phyloP scores from a whole-genome alignment of 2,329 filamentous ascomycete genomes.

The Xylariaceae sp. region DNA sequence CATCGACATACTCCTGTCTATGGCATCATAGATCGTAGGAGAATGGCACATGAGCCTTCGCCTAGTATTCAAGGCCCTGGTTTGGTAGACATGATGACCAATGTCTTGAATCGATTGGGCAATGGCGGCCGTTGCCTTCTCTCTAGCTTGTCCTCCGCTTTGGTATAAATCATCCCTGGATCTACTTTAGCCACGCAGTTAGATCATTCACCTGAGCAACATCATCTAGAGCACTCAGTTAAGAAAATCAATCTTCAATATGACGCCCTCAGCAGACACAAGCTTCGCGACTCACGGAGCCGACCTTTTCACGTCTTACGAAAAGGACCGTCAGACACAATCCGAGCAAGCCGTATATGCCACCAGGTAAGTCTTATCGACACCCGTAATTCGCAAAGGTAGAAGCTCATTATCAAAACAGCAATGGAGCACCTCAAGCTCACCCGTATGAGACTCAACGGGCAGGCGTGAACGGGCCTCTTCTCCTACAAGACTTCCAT shows the following conservation, averaged over 20 bases:
- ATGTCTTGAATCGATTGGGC: neutral
- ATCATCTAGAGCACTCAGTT: neutral
- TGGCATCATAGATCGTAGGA: neutral
- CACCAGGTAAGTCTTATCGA: slow-evolving; percentile 46
- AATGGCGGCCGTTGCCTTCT: neutral
- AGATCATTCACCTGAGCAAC: neutral
- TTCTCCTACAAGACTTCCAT: slow-evolving; percentile 30
- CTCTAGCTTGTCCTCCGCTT: neutral
- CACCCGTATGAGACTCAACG: slow-evolving; percentile 26
- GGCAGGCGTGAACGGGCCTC: slow-evolving; percentile 24
- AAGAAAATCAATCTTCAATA: slow-evolving; percentile 12
- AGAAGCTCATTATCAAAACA: slow-evolving; percentile 1
- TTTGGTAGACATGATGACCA: neutral
- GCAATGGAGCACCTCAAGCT: slow-evolving; percentile 27
- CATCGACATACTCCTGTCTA: neutral
- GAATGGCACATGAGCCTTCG: slow-evolving; percentile 1
- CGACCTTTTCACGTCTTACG: slow-evolving; percentile 36
- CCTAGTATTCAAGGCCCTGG: neutral
- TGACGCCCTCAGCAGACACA: slow-evolving; percentile 31
- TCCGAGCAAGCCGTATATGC: slow-evolving; percentile 46
- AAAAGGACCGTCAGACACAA: slow-evolving; percentile 36
- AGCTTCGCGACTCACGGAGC: slow-evolving; percentile 36
- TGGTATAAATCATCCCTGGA: neutral
- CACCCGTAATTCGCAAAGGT: neutral
- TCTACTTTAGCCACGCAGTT: neutral